These are phyloP conservation scores for Haplosporangium sp. DNA, from an alignment of 371 early-diverging fungal species.

Conservation along the genomic window DNA sequence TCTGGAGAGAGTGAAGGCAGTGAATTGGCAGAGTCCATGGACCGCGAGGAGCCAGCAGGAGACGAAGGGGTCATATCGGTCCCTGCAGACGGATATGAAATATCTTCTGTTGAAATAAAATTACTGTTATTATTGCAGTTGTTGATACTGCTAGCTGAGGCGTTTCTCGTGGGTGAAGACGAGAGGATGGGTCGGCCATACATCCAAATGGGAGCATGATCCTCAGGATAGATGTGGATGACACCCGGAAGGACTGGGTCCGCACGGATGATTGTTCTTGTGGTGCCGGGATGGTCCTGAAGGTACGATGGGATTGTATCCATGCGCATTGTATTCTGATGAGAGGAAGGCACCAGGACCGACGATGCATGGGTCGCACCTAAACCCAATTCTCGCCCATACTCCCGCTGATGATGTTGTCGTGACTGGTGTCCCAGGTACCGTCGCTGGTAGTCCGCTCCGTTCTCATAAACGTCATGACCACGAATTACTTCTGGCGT, in stretches of 20 bases:
- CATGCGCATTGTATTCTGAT: neutral
- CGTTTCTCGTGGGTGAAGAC: neutral
- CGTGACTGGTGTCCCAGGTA: neutral
- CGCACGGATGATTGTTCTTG: constrained; percentile 27
- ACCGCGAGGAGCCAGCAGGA: no score
- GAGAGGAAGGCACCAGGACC: neutral
- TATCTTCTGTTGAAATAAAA: no score
- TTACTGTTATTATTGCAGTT: no score
- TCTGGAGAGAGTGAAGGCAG: no score
- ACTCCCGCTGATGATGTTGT: neutral
- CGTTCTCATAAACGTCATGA: no score
- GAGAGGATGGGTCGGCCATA: constrained; percentile 39
- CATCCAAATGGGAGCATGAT: constrained; percentile 46
- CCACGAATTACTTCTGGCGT: no score
- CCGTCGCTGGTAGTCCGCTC: no score
- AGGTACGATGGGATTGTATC: constrained; percentile 10
- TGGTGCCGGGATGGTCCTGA: constrained; percentile 7
- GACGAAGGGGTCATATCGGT: no score
- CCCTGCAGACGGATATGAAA: no score
- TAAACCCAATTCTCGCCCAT: neutral
- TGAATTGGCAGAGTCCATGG: no score
- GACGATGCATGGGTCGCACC: neutral
- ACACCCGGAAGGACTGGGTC: constrained; percentile 34
- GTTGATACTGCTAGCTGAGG: no score
- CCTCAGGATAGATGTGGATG: constrained; percentile 45